These are phyloP conservation scores for Tolypocladium endophyticum DNA, from an alignment of 2,329 filamentous ascomycete species.

Conservation along the genomic window DNA sequence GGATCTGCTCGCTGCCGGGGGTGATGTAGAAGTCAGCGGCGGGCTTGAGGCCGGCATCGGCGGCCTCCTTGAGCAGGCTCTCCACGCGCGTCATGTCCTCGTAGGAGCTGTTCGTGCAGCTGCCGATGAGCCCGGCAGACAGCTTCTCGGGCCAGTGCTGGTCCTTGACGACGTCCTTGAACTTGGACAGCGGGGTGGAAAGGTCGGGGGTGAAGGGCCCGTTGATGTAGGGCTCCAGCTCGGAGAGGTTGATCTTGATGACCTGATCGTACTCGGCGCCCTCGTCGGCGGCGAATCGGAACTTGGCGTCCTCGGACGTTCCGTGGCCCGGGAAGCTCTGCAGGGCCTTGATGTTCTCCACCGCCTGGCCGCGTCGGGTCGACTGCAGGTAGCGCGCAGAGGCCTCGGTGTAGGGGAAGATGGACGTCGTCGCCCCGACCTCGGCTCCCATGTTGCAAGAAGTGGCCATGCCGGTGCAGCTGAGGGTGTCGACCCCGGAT, in stretches of 20 bases:
- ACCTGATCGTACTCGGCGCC: slow-evolving; percentile 82
- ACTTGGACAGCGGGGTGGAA: slow-evolving; percentile 82
- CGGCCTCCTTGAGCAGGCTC: slow-evolving; percentile 83
- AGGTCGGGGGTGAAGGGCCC: slow-evolving; percentile 94
- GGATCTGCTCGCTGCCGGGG: slow-evolving; percentile 91
- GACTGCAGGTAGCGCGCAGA: slow-evolving; percentile 79
- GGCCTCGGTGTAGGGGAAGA: slow-evolving; percentile 83
- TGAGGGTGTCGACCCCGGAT: slow-evolving; percentile 78
- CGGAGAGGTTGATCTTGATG: slow-evolving; percentile 81
- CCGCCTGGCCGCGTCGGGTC: slow-evolving; percentile 59
- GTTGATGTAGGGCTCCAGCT: slow-evolving; percentile 91
- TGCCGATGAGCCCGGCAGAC: slow-evolving; percentile 88
- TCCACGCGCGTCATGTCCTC: slow-evolving; percentile 97
- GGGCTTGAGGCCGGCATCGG: slow-evolving; percentile 79
- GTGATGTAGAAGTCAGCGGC: slow-evolving; percentile 92
- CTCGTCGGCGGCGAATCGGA: slow-evolving; percentile 65
- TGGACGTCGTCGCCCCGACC: slow-evolving; percentile 88
- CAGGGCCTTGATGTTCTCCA: slow-evolving; percentile 52
- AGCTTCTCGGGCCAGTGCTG: slow-evolving; percentile 88
- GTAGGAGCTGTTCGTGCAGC: slow-evolving; percentile 98
- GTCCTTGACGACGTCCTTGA: slow-evolving; percentile 72
- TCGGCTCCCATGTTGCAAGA: slow-evolving; percentile 84
- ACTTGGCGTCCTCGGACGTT: slow-evolving; percentile 36
- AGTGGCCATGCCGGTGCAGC: slow-evolving; percentile 88
- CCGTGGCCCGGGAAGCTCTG: slow-evolving; percentile 38